Evolutionary conservation across 495 filamentous ascomycete genomes (phyloP), one percentile per base, ranked within the genome.

Genomic region (Acidomyces sp.): DNA sequence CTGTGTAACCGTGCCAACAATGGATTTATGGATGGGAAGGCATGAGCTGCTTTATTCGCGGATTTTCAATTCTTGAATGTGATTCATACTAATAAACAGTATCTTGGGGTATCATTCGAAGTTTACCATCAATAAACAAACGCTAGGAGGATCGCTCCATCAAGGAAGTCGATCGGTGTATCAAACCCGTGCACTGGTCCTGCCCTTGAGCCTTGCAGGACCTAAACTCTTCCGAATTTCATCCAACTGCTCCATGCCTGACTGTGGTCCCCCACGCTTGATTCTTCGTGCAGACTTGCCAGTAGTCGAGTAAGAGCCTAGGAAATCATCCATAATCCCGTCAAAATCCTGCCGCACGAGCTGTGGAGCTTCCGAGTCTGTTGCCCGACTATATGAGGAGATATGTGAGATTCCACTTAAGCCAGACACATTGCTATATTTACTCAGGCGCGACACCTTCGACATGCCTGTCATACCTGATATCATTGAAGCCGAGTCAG

Each of bases 31-130:
- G 85, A 67, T 92, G 42, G 90, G 92, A 9, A 74, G 90, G 57
- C 90, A 97, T 63, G 90, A 97, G 67, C 58, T 93, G 56, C 61
- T 97, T 27, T 97, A 97, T 63, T 92, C 83, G 48, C 76, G 90
- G 56, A 96, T 97, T 36, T 97, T 97, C 53, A 96, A 97, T 57
- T 79, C 74, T n/a, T n/a, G n/a, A n/a, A n/a, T n/a, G n/a, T n/a
- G n/a, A n/a, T n/a, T n/a, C n/a, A n/a, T n/a, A n/a, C n/a, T n/a
- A n/a, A n/a, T n/a, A n/a, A n/a, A n/a, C n/a, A n/a, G n/a, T n/a
- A n/a, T n/a, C n/a, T n/a, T n/a, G n/a, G n/a, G n/a, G n/a, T n/a
- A n/a, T n/a, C n/a, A n/a, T n/a, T n/a, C n/a, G n/a, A n/a, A n/a
- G n/a, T n/a, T n/a, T n/a, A n/a, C n/a, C n/a, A n/a, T n/a, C n/a